Evolutionary conservation across 1,284 basidiomycete species (phyloP).

Genomic region (Vanrija sp.): DNA sequence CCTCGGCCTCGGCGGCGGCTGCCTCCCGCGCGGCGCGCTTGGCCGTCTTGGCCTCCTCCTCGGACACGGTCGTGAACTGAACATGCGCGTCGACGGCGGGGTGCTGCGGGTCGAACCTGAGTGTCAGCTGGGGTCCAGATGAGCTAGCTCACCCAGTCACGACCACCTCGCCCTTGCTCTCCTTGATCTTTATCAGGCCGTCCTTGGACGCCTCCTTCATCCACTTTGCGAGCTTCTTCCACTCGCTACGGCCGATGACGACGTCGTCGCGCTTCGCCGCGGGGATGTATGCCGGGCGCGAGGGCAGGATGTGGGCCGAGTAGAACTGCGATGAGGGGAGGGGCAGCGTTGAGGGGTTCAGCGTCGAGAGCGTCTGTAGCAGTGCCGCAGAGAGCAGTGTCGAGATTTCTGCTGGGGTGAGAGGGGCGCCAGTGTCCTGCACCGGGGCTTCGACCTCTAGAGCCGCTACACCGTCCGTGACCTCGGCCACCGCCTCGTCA

Average conservation of each 20-base stretch:
- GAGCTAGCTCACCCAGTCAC: slow-evolving; percentile 27
- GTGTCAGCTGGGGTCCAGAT: slow-evolving; percentile 26
- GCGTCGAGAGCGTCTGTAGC: slow-evolving; percentile 57
- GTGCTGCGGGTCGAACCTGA: slow-evolving; percentile 62
- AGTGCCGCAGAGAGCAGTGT: slow-evolving; percentile 62
- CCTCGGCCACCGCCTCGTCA: slow-evolving; percentile 74
- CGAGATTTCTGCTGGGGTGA: slow-evolving; percentile 53
- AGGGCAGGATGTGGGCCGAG: slow-evolving; percentile 69
- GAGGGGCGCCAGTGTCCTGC: slow-evolving; percentile 16
- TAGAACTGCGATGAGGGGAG: slow-evolving; percentile 72
- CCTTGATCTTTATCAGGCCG: slow-evolving; percentile 66
- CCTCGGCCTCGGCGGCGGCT: slow-evolving; percentile 50
- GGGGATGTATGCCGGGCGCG: slow-evolving; percentile 61
- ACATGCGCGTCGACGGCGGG: slow-evolving; percentile 57
- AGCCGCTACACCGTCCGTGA: slow-evolving; percentile 49
- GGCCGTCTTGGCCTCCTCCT: slow-evolving; percentile 54
- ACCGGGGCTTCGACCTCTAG: slow-evolving; percentile 15
- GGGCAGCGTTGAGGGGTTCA: slow-evolving; percentile 61
- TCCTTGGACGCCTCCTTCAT: slow-evolving; percentile 70
- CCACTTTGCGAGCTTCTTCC: slow-evolving; percentile 76
- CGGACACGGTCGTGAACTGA: slow-evolving; percentile 60
- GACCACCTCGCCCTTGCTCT: slow-evolving; percentile 57
- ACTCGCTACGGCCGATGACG: slow-evolving; percentile 49
- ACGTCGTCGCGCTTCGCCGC: slow-evolving; percentile 62
- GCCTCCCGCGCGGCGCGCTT: slow-evolving; percentile 48